phyloP scores from a whole-genome alignment of 345 rosid species.

The Clausena lansium region DNA sequence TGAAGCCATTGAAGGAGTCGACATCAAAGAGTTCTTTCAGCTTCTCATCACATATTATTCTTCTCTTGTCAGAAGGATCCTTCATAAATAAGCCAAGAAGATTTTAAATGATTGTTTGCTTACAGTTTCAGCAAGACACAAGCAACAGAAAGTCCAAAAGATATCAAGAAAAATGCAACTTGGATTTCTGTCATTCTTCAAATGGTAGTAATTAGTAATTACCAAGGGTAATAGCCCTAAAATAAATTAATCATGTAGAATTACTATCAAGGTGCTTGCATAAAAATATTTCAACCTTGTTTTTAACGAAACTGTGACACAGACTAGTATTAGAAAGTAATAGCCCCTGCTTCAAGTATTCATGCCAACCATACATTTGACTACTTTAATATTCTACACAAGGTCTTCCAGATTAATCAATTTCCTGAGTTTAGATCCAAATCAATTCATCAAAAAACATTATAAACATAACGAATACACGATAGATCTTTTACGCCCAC shows the following conservation, averaged over 20 bases:
- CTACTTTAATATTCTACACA: neutral
- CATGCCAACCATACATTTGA: neutral
- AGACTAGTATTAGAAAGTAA: neutral
- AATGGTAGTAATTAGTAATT: neutral
- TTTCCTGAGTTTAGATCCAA: neutral
- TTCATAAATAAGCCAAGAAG: constrained; percentile 24
- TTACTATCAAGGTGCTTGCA: neutral
- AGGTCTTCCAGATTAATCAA: neutral
- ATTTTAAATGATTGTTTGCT: neutral
- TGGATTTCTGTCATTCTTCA: neutral
- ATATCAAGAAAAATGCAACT: neutral
- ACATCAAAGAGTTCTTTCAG: constrained; percentile 52
- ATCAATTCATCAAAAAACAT: neutral
- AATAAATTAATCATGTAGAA: neutral
- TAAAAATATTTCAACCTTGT: neutral
- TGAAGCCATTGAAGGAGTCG: constrained; percentile 48
- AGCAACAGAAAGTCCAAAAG: neutral
- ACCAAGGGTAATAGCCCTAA: neutral
- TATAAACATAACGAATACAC: neutral
- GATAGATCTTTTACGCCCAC: neutral
- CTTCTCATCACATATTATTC: constrained; percentile 46
- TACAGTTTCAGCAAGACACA: neutral
- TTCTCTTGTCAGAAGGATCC: constrained; percentile 59
- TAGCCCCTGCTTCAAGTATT: neutral
- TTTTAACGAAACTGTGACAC: neutral